phyloP scores from a whole-genome alignment of 306 rosid genomes.

The Canavalia gladiata region DNA sequence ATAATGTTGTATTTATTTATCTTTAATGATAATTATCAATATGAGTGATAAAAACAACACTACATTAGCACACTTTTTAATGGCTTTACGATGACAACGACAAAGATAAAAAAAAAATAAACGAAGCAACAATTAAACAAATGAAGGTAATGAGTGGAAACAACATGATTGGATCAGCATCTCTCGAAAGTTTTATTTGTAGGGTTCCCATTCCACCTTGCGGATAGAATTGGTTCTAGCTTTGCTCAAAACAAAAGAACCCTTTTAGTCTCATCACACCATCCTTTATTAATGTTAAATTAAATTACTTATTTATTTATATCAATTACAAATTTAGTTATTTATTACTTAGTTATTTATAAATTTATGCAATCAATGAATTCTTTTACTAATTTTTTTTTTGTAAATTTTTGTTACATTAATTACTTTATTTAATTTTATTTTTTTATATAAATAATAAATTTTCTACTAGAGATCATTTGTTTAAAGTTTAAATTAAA shows the following conservation, averaged over 20 bases:
- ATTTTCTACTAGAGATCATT: no score
- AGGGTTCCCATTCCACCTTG: background rate
- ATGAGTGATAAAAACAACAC: background rate
- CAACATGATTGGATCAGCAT: background rate
- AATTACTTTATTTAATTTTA: background rate
- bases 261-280: background rate
- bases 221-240: background rate
- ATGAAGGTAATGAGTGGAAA: background rate
- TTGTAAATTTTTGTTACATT: background rate
- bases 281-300: background rate
- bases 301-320: background rate
- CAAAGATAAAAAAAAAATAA: background rate
- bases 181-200: background rate
- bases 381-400: background rate
- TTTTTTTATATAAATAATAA: background rate
- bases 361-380: background rate
- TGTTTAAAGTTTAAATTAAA: no score
- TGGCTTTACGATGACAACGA: background rate
- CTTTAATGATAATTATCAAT: background rate
- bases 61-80: background rate
- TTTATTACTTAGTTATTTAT: background rate
- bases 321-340: background rate
- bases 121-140: constrained; percentile 6
- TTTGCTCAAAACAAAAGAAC: background rate
- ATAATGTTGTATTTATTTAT: background rate